Evolutionary conservation across 352 stramenopile genomes (phyloP).

Genomic region (Pythium plurisporium): DNA sequence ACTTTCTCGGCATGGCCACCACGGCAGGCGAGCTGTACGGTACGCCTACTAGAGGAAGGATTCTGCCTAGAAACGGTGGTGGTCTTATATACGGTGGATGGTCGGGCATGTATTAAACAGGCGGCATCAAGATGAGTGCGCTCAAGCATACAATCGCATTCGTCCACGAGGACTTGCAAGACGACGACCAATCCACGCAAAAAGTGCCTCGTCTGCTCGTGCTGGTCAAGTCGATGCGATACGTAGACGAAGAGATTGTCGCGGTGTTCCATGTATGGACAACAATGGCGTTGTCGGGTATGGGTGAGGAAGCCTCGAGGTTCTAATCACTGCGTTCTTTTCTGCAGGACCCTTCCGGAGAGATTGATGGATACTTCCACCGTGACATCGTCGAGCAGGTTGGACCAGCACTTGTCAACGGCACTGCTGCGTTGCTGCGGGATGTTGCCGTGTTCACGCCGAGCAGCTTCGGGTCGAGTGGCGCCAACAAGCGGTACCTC

Average conservation of each 20-base stretch:
- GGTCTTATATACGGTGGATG: no score
- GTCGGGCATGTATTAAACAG: conserved; percentile 29
- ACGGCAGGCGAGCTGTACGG: conserved; percentile 61
- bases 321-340: background rate
- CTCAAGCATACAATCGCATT: conserved; percentile 53
- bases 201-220: conserved; percentile 63
- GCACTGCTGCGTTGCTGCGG: conserved; percentile 50
- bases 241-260: conserved; percentile 80
- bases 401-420: conserved; percentile 44
- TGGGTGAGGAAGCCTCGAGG: no score
- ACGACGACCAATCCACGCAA: conserved; percentile 50
- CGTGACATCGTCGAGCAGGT: conserved; percentile 72
- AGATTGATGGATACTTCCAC: conserved; percentile 81
- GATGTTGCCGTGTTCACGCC: conserved; percentile 69
- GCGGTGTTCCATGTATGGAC: conserved; percentile 73
- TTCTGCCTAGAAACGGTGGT: no score
- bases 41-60: no score
- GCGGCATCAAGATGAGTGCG: conserved; percentile 58
- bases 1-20: conserved; percentile 42
- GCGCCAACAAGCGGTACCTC: conserved; percentile 52
- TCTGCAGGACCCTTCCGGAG: conserved; percentile 61
- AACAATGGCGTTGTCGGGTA: background rate
- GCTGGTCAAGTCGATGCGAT: conserved; percentile 77
- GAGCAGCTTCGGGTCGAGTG: conserved; percentile 40
- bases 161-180: no score